These are phyloP conservation scores for Paramecium sexaurelia DNA, from an alignment of 73 alveolate genomes.

Conservation along the genomic window DNA sequence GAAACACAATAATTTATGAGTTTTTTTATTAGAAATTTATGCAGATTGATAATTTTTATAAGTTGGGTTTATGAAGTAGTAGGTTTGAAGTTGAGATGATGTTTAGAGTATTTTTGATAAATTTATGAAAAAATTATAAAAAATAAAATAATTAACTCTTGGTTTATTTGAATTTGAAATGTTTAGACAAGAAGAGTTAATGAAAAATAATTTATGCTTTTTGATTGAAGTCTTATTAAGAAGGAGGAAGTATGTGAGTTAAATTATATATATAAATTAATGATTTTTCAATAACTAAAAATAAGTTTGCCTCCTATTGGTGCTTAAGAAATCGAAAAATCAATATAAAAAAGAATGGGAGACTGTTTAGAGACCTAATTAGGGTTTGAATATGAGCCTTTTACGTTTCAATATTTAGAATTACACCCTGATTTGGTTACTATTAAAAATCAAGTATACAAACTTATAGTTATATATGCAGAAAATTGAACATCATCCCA, in stretches of 20 bases:
- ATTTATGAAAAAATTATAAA: not conserved
- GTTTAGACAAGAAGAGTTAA: not conserved
- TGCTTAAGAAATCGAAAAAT: not conserved
- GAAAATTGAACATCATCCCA: not conserved
- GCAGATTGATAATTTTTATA: too few species aligned
- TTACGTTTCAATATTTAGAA: constrained; percentile 51
- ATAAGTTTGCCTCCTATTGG: not conserved
- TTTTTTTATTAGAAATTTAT: too few species aligned
- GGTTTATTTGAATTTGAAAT: not conserved
- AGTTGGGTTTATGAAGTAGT: too few species aligned
- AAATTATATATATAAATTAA: constrained; percentile 14
- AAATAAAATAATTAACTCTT: not conserved
- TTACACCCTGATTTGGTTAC: constrained; percentile 49
- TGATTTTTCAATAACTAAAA: constrained; percentile 43
- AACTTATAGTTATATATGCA: constrained; percentile 14
- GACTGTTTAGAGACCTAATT: constrained; percentile 47
- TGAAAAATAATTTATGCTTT: not conserved
- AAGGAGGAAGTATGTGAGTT: not conserved
- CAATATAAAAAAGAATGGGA: not conserved
- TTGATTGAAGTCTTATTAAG: not conserved
- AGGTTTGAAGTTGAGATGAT: not conserved
- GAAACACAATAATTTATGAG: too few species aligned
- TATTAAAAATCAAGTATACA: constrained; percentile 8
- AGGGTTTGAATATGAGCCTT: constrained; percentile 37
- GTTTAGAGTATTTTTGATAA: not conserved